Percentiles rank a stretch among this genome's conserved stretches.
phyloP scores from a whole-genome alignment of 805 yeast species.

The Wickerhamiella occidentalis region DNA sequence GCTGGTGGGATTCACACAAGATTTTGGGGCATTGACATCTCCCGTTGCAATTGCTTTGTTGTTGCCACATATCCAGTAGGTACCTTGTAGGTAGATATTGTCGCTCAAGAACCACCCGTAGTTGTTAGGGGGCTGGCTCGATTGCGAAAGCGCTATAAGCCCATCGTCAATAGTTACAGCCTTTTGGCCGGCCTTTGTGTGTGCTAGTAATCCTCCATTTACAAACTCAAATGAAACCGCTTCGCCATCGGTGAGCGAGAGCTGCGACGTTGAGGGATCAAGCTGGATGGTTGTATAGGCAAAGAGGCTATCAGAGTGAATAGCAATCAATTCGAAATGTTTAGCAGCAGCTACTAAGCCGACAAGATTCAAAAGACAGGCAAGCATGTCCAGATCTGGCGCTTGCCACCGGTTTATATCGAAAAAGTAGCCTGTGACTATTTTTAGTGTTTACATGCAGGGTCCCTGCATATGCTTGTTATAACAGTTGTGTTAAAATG shows the following conservation, averaged over 20 bases:
- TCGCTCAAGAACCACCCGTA: background rate
- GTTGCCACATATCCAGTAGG: slow-evolving; percentile 3
- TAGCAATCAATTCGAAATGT: slow-evolving; percentile 2
- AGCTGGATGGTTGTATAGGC: background rate
- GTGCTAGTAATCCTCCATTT: background rate
- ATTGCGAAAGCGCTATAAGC: background rate
- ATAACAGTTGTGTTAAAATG: background rate
- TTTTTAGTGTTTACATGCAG: background rate
- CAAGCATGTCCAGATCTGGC: background rate
- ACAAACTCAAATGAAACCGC: background rate
- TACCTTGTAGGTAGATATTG: background rate
- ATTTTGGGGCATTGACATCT: background rate
- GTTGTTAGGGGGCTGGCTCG: background rate
- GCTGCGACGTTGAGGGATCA: background rate
- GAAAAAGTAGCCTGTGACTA: background rate
- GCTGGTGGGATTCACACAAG: background rate
- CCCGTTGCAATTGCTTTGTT: background rate
- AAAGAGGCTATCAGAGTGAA: slow-evolving; percentile 2
- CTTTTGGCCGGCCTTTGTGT: background rate
- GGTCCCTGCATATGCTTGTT: background rate
- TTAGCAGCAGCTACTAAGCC: background rate
- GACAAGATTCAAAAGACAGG: background rate
- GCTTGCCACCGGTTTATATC: background rate
- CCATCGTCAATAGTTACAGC: background rate
- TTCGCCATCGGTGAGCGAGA: background rate